Evolutionary conservation across 192 early-diverging fungal species (phyloP).

Genomic region (Coemansia aciculifera): DNA sequence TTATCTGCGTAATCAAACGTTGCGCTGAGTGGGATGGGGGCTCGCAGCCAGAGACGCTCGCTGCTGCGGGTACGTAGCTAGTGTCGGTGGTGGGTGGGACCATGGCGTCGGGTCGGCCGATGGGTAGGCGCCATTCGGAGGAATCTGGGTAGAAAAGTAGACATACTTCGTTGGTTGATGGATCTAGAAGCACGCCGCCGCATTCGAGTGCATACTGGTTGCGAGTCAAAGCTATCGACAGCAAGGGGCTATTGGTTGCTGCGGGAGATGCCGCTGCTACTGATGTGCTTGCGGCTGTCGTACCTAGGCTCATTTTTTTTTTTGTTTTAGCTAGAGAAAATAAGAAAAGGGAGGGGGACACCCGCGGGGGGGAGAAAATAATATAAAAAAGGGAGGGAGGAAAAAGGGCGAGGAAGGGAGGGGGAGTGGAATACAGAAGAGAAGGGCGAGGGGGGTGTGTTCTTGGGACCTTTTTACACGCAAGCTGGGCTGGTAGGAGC

Average conservation of each 20-base stretch:
- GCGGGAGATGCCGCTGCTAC: not conserved
- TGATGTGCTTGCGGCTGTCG: not conserved
- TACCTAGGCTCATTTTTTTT: not conserved
- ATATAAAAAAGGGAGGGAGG: not conserved
- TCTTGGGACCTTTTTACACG: not conserved
- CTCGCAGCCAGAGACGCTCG: conserved; percentile 42
- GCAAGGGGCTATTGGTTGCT: not conserved
- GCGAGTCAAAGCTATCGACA: conserved; percentile 33
- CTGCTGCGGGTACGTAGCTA: conserved; percentile 5
- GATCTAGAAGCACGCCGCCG: conserved; percentile 50
- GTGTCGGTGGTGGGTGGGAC: not conserved
- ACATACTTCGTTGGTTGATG: conserved; percentile 48
- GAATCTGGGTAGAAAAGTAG: conserved; percentile 52
- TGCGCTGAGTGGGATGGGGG: conserved; percentile 43
- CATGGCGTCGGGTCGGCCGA: conserved; percentile 34
- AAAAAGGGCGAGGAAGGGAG: not conserved
- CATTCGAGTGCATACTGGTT: conserved; percentile 43
- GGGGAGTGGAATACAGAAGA: not conserved
- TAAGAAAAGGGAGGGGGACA: not conserved
- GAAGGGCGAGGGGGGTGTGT: not conserved
- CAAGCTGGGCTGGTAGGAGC: no score
- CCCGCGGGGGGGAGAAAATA: not conserved
- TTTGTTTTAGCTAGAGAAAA: not conserved
- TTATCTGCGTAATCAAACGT: conserved; percentile 39
- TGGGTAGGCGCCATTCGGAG: conserved; percentile 54